Evolutionary conservation across 192 early-diverging fungal species (phyloP), one percentile per base, ranked within the genome.

Genomic region (Physocladia obscura): DNA sequence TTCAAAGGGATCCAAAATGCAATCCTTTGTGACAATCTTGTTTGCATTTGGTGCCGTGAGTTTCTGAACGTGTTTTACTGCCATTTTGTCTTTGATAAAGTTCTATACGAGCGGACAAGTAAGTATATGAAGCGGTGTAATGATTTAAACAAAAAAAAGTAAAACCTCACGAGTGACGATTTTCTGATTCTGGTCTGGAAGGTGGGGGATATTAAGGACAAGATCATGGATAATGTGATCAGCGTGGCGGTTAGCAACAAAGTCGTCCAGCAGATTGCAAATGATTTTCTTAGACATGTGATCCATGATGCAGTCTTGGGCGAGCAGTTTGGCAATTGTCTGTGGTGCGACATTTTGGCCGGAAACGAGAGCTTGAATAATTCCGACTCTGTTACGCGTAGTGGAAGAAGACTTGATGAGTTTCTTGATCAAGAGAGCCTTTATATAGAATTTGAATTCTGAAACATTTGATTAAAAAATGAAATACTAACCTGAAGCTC

Each of bases 391-490:
- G 57, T 59, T 59, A 30, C 57, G 57, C 30, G 57, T 36, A 34
- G 17, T 36, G 17, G 57, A 15, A 17, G 26, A 13, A 15, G 29
- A 35, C 17, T 35, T 27, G 31, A 59, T 13, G 15, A 59, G 57
- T 59, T 59, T 27, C 35, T 59, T 59, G 35, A 59, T 36, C 2
- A 59, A 34, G 35, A 27, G 57, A 30, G 57, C 57, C 57, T 59
- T 1, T 15, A 3, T n/a, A 13, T 44, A 44, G 40, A n/a, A n/a
- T n/a, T n/a, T n/a, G 51, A 6, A 54, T 54, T 24, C 6, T 15
- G 51, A 26, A 26, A 26, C 27, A 54, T 54, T 22, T 54, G 51
- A 26, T 6, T n/a, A n/a, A 54, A 6, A 26, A 26, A 26, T 36
- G 34, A 35, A 4, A 34, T 13, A 58, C 57, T 32, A 58, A 58